Evolutionary conservation across 495 filamentous ascomycete species (phyloP).

Genomic region (Terfezia claveryi): DNA sequence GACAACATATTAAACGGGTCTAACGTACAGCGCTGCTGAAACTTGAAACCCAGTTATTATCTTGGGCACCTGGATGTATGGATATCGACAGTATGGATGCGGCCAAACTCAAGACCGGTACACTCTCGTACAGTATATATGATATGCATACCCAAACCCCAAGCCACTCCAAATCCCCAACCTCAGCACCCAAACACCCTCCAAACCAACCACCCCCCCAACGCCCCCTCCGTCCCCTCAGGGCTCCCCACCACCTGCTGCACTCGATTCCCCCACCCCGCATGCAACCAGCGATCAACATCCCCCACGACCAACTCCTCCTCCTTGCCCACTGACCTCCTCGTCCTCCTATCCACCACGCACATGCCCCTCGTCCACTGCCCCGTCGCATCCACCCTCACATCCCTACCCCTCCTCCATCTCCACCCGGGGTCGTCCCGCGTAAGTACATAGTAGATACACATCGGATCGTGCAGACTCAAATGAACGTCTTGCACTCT

Average conservation of each 20-base stretch:
- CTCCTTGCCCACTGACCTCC: slow-evolving; percentile 34
- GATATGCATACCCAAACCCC: no score
- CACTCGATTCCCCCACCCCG: slow-evolving; percentile 37
- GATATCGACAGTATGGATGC: no score
- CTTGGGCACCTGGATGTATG: no score
- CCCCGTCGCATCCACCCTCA: slow-evolving; percentile 65
- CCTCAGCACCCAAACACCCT: no score
- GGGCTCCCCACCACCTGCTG: slow-evolving; percentile 28
- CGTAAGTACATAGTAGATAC: slow-evolving; percentile 66
- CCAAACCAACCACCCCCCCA: no score
- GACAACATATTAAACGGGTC: no score
- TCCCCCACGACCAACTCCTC: slow-evolving; percentile 32
- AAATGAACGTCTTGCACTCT: slow-evolving; percentile 33
- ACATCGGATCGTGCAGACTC: slow-evolving; percentile 70
- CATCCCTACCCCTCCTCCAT: slow-evolving; percentile 34
- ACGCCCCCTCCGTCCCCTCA: slow-evolving; percentile 8
- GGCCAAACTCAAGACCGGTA: no score
- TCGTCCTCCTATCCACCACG: slow-evolving; percentile 51
- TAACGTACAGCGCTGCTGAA: no score
- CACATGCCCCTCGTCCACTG: slow-evolving; percentile 93
- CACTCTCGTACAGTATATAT: no score
- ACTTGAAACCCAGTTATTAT: no score
- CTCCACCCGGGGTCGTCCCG: slow-evolving; percentile 26
- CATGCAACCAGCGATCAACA: slow-evolving; percentile 38
- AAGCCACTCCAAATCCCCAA: no score